Percentiles rank a stretch among this genome's conserved stretches.
phyloP scores from a whole-genome alignment of 129 eudicot species.

The Tagetes patula region DNA sequence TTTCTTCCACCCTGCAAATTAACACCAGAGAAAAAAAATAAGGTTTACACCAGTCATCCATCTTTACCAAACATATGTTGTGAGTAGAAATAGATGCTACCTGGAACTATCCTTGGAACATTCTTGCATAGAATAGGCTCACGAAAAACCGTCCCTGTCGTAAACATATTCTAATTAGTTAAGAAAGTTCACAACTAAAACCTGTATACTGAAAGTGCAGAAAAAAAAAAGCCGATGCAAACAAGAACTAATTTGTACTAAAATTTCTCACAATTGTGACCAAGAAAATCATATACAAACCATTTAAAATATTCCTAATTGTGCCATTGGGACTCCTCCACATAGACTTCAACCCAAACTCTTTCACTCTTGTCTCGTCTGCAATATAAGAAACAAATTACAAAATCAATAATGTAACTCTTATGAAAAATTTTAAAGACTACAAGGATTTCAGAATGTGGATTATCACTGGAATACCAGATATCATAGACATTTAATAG shows the following conservation, averaged over 20 bases:
- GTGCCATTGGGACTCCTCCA: constrained; percentile 99
- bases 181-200: constrained; percentile 9
- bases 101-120: constrained; percentile 86
- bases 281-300: constrained; percentile 36
- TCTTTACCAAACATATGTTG: constrained; percentile 19
- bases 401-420: not conserved
- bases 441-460: constrained; percentile 13
- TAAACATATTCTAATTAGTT: constrained; percentile 15
- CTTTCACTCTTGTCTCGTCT: constrained; percentile 94
- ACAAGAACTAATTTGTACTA: constrained; percentile 6
- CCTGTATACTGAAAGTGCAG: constrained; percentile 2
- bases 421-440: not conserved
- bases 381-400: constrained; percentile 38
- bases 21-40: not conserved
- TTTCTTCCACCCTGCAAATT: constrained; percentile 78
- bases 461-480: not conserved
- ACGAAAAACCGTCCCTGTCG: constrained; percentile 90
- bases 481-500: not conserved
- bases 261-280: constrained; percentile 1
- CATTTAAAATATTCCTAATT: constrained; percentile 87
- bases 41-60: constrained; percentile 16
- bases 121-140: constrained; percentile 88
- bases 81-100: constrained; percentile 33
- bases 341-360: constrained; percentile 85
- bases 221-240: not conserved